A percentile compares a stretch with the other conserved stretches of the same genome.
These are phyloP conservation scores for Penicillium concentricum DNA, from an alignment of 2,329 filamentous ascomycete genomes.

Conservation along the genomic window DNA sequence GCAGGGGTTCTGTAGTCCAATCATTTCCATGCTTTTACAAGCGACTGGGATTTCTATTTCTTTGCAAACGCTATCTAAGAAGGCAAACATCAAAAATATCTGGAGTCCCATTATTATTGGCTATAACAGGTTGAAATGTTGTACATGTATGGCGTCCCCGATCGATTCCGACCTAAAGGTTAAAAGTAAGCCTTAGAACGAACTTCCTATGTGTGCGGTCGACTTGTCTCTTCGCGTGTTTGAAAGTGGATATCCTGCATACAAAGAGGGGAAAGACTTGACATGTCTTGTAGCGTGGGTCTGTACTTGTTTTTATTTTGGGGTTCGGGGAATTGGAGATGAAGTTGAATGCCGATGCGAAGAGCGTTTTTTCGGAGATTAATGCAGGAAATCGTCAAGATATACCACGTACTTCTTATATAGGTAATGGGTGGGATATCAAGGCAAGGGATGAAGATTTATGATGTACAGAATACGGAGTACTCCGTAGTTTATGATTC, in stretches of 20 bases:
- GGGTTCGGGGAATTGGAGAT: neutral
- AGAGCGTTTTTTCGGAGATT: constrained; percentile 10
- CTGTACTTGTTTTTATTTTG: neutral
- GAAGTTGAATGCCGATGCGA: neutral
- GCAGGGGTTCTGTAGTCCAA: neutral
- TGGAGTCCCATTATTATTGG: neutral
- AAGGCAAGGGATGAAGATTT: neutral
- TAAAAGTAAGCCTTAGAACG: neutral
- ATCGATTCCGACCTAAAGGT: neutral
- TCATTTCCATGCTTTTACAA: neutral
- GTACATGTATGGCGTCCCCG: neutral
- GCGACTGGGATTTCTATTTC: neutral
- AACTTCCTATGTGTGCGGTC: neutral
- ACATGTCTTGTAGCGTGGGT: constrained; percentile 1
- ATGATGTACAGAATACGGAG: neutral
- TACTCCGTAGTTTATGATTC: neutral
- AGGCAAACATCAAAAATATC: neutral
- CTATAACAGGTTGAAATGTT: neutral
- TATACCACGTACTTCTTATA: neutral
- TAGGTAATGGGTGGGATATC: neutral
- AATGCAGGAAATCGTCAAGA: neutral
- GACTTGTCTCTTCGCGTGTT: neutral
- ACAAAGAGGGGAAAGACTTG: neutral
- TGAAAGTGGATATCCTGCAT: neutral
- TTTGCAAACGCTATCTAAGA: neutral